Percentiles rank a stretch among this genome's conserved stretches.
phyloP scores from a whole-genome alignment of 176 grass and related monocot genomes.

The Rhynchospora pubera region DNA sequence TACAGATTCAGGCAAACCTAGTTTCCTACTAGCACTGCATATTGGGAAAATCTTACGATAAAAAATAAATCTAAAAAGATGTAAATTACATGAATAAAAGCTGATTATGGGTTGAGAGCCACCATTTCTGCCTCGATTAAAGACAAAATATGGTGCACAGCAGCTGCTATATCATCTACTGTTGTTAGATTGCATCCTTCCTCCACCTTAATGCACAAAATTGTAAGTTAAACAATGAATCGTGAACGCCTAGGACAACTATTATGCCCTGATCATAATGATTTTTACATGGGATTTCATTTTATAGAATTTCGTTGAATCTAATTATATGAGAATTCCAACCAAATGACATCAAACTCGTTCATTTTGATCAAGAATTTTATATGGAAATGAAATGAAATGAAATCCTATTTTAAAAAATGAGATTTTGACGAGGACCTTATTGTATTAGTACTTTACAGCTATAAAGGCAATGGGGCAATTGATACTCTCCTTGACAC shows the following conservation, averaged over 20 bases:
- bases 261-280: too few species aligned
- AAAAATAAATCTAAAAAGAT: not conserved
- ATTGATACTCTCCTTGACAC: not conserved
- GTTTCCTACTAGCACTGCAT: not conserved
- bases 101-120: constrained; percentile 18
- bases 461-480: not conserved
- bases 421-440: too few species aligned
- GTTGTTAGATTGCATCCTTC: constrained; percentile 61
- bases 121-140: constrained; percentile 47
- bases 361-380: too few species aligned
- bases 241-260: too few species aligned
- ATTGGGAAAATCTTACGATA: not conserved
- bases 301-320: too few species aligned
- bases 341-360: too few species aligned
- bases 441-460: not conserved
- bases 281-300: too few species aligned
- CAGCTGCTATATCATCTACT: constrained; percentile 77
- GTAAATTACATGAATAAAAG: constrained; percentile 3
- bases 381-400: too few species aligned
- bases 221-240: not conserved
- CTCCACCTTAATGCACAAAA: constrained; percentile 46
- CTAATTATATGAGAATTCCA: too few species aligned
- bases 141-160: constrained; percentile 63
- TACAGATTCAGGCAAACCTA: not conserved
- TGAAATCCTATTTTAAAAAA: too few species aligned